Evolutionary conservation across 192 early-diverging fungal species (phyloP).

Genomic region (Coemansia sp.): DNA sequence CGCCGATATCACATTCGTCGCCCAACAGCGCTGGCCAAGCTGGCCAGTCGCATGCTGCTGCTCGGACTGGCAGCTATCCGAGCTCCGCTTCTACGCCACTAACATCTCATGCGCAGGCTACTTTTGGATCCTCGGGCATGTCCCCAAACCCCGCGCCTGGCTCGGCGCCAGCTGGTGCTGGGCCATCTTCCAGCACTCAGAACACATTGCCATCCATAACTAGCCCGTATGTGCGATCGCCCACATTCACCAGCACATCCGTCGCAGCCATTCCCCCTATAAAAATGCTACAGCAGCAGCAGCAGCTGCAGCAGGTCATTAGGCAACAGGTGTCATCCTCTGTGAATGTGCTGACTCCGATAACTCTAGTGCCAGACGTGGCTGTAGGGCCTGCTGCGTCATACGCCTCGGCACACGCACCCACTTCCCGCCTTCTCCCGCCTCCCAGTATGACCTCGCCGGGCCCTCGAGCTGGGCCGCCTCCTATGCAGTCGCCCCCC

Average conservation of each 20-base stretch:
- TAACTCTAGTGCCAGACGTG: conserved; percentile 22
- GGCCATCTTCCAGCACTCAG: not conserved
- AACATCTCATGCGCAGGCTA: conserved; percentile 41
- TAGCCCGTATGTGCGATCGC: conserved; percentile 44
- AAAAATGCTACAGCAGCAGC: conserved; percentile 27
- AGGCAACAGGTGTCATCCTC: conserved; percentile 37
- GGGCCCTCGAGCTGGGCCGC: conserved; percentile 23
- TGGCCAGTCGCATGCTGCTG: conserved; percentile 16
- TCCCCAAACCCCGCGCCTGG: conserved; percentile 19
- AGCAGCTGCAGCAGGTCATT: conserved; percentile 19
- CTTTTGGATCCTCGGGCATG: conserved; percentile 18
- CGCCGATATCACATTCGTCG: conserved; percentile 42
- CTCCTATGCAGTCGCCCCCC: conserved; percentile 40
- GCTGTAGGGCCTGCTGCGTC: conserved; percentile 1
- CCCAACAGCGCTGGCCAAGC: conserved; percentile 8
- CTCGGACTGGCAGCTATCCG: conserved; percentile 37
- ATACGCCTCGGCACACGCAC: conserved; percentile 26
- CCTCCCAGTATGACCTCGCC: conserved; percentile 37
- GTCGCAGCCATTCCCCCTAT: conserved; percentile 26
- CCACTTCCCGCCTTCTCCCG: conserved; percentile 28
- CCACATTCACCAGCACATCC: conserved; percentile 35
- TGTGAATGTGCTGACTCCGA: conserved; percentile 16
- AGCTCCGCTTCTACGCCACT: conserved; percentile 18
- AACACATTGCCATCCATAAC: conserved; percentile 31
- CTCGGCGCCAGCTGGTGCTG: conserved; percentile 4